Evolutionary conservation across 2,329 filamentous ascomycete species (phyloP), one percentile per base, ranked within the genome.

Genomic region (Beauveria pseudobassiana): DNA sequence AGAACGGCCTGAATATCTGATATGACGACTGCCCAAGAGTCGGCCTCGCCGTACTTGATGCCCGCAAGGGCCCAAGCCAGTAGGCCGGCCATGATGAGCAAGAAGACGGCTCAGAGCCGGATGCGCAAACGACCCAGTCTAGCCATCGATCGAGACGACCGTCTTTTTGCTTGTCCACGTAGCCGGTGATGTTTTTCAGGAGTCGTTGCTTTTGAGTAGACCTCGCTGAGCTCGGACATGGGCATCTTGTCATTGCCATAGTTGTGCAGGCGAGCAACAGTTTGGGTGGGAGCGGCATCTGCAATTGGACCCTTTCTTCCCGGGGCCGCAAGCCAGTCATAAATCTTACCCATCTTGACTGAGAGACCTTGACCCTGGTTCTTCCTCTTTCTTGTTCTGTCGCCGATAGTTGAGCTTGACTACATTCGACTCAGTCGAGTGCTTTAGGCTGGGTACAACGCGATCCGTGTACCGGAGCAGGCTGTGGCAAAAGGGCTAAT

Each of bases 21-120:
- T 22, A 76, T 64, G 34, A 74, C 64, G 48, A 74, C 73, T 38
- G 74, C 70, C 74, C 74, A 76, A 2, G 69, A 70, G 45, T 74
- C 70, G 1, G 68, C 68, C 7, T 71, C 64, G 1, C 73, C 72
- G 43, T 69, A 72, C 2, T 67, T 59, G 16, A 70, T 65, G 6
- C 75, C 70, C 43, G 68, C 38, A 12, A 73, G 62, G 1, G 70
- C 70, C 73, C 72, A 75, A 9, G 64, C 45, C 2, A 64, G 63
- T 6, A 75, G 62, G 0, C 73, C 67, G 1, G 66, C 62, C 4
- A 77, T 30, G 51, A 75, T 75, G 30, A 72, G 60, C 8, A 69
- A 53, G 63, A 72, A 68, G 2, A 67, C 63, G 20, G 56, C 58
- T 68, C 61, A 1, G 67, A 68, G 34, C 67, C 67, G 10, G 67